Evolutionary conservation across 257 asterid species (phyloP), one percentile per base, ranked within the genome.

Genomic region (Lavandula angustifolia): DNA sequence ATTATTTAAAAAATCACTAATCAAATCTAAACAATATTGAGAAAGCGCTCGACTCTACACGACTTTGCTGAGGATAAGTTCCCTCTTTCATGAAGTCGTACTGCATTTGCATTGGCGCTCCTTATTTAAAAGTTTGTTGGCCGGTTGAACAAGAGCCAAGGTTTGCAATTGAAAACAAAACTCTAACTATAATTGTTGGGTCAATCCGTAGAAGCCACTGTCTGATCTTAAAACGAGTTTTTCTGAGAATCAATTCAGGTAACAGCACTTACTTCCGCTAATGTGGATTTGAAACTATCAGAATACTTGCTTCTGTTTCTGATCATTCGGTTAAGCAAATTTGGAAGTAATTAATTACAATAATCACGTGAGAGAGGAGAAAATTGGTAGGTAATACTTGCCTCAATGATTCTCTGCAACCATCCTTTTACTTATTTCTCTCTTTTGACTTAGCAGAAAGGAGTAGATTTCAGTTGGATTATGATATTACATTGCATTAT

Each of bases 111-210:
- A 0, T 4, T 3, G 72, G 75, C 79, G 68, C 48, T 52, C 56
- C 40, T 57, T 56, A 6, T 74, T 69, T 0, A 57, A 74, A 74
- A 63, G 63, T 74, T 59, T 0, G 79, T 74, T 62, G 34, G 35
- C 12, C 32, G 7, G 44, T 62, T 60, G 10, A 27, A 44, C 35
- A 62, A 43, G 38, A 6, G 60, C 18, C 6, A 27, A n/a, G 6
- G 29, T 38, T 40, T 37, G 40, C 37, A 40, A 48, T 8, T 56
- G 40, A 34, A 64, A 55, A 62, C 40, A 27, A 41, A 13, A 16
- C 37, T 43, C 13, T 11, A 31, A 3, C 53, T 17, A 64, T 5
- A 40, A 50, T 42, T 58, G 16, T 16, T 17, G 58, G 68, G 32
- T 8, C 58, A 46, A 47, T 70, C n/a, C 27, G 62, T 14, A 7